A percentile compares a stretch with the other conserved stretches of the same genome.
phyloP scores from a whole-genome alignment of 305 asterid genomes.

The Vinca major region DNA sequence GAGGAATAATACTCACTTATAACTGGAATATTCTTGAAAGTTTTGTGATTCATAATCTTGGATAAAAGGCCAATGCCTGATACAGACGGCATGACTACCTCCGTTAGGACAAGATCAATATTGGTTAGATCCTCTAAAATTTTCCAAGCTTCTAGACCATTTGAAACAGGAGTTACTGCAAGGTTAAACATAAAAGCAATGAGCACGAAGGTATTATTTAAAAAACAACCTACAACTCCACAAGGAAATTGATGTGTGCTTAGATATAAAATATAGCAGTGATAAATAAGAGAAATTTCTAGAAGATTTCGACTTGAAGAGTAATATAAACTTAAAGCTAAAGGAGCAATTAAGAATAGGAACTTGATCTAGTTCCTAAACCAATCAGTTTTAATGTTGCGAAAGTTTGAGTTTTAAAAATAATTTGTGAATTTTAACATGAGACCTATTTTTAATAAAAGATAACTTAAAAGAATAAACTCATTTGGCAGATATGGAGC shows the following conservation, averaged over 20 bases:
- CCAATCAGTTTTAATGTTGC: too few relatives aligned
- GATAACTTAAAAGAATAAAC: too few relatives aligned
- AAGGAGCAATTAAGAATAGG: neutral
- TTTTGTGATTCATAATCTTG: conserved; percentile 66
- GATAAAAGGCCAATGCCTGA: conserved; percentile 76
- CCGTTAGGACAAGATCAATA: conserved; percentile 70
- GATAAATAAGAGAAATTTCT: neutral
- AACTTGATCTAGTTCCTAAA: too few relatives aligned
- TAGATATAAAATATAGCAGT: neutral
- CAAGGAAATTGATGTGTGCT: neutral
- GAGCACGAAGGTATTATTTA: neutral
- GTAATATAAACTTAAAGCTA: neutral
- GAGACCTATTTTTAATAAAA: too few relatives aligned
- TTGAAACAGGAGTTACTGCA: conserved; percentile 68
- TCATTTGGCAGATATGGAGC: too few relatives aligned
- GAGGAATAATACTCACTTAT: conserved; percentile 49
- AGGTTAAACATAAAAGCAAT: conserved; percentile 1
- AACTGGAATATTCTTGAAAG: conserved; percentile 71
- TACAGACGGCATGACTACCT: conserved; percentile 65
- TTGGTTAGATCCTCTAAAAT: conserved; percentile 44
- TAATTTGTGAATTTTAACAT: too few relatives aligned
- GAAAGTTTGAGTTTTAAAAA: too few relatives aligned
- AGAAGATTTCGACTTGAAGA: neutral
- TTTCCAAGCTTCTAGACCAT: conserved; percentile 83
- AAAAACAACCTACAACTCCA: neutral